Evolutionary conservation across 495 filamentous ascomycete species (phyloP), one percentile per base, ranked within the genome.

Genomic region (Xylaria longipes): DNA sequence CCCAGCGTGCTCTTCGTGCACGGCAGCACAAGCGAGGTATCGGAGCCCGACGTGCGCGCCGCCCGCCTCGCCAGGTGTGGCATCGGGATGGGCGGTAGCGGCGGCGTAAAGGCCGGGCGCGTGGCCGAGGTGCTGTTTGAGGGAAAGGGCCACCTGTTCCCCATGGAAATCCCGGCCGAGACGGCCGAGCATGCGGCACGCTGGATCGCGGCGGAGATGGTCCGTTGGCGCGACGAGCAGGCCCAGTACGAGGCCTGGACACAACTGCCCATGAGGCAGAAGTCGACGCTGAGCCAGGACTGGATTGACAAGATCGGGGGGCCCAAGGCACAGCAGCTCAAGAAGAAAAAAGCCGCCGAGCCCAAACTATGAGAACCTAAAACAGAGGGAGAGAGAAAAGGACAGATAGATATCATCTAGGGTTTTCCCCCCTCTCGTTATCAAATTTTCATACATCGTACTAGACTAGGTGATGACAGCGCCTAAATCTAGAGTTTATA

Each of bases 1-100:
- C 94, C 95, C 0, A 90, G 89, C n/a, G 90, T 92, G 25, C 82
- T 97, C 25, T 99, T 94, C 81, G 83, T 98, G 58, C 94, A 95
- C 78, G 95, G 90, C 37, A 87, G 80, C 8, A 81, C 85, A 43
- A 93, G 90, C 12, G 79, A 88, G 8, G 84, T 97, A 72, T 91
- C 88, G 31, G 46, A 75, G 0, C 89, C 91, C 0, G 78, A 81
- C 2, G 64, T 80, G 11, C 83, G 87, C 45, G 77, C 84, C 37
- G 71, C 84, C 35, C 93, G 92, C 79, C 81, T 93, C 80, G 82
- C 84, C n/a, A 72, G 79, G 11, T 94, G 92, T 8, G 92, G 92
- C 4, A 74, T 80, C 0, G 92, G 90, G 0, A 67, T 84, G 2
- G 91, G 91, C n/a, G 92, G 92, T 3, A 91, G 86, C 77, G 92